A percentile compares a stretch with the other conserved stretches of the same genome.
Conservation (phyloP, 2,329 filamentous ascomycete species). For the Arachnopeziza araneosa region DNA sequence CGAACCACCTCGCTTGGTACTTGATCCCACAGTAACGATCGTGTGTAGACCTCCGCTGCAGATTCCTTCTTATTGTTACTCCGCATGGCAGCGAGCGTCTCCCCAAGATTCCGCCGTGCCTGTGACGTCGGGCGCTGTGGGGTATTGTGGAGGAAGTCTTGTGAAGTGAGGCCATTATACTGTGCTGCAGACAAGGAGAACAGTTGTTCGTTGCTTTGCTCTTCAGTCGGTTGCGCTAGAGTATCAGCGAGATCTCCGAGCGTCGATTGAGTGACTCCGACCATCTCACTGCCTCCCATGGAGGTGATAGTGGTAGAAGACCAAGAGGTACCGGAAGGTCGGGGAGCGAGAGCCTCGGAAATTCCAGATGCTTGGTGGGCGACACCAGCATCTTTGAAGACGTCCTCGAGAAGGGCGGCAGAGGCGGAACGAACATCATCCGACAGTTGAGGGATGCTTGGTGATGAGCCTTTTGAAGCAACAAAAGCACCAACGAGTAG, state of each 20-base stretch:
- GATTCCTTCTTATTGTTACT: conserved; percentile 58
- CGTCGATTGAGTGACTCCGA: conserved; percentile 50
- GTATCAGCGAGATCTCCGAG: conserved; percentile 63
- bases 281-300: conserved; percentile 39
- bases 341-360: conserved; percentile 38
- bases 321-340: conserved; percentile 48
- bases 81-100: conserved; percentile 76
- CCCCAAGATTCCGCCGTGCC: conserved; percentile 69
- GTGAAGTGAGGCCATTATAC: conserved; percentile 78
- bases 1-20: conserved; percentile 87
- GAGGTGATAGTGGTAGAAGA: conserved; percentile 35
- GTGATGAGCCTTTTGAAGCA: conserved; percentile 74
- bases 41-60: conserved; percentile 84
- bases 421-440: conserved; percentile 77
- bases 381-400: conserved; percentile 75
- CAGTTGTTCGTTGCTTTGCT: conserved; percentile 82
- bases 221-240: conserved; percentile 69
- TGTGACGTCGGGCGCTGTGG: conserved; percentile 50
- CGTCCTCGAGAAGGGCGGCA: conserved; percentile 70
- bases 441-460: conserved; percentile 70
- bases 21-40: conserved; percentile 89
- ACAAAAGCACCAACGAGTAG: conserved; percentile 95
- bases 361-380: conserved; percentile 37
- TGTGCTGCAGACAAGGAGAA: conserved; percentile 82
- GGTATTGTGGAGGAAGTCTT: conserved; percentile 61